phyloP scores from a whole-genome alignment of 148 eudicot genomes.

The Rhododendron williamsianum region DNA sequence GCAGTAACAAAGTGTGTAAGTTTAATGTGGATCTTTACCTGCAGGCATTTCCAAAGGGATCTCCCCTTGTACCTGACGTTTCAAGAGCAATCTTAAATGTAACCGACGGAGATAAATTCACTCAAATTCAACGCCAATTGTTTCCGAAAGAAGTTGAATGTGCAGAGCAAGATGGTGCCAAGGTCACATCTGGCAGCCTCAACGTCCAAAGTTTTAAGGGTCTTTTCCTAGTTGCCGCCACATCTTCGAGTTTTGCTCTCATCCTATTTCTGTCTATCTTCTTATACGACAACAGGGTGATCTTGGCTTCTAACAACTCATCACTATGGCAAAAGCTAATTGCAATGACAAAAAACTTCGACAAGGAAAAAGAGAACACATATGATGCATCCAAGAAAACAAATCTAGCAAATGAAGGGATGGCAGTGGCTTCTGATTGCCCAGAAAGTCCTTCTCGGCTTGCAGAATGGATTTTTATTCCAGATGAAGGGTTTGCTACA shows the following conservation, averaged over 20 bases:
- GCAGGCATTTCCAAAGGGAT: constrained; percentile 24
- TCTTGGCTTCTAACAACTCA: constrained; percentile 20
- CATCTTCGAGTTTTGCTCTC: constrained; percentile 29
- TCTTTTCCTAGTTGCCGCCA: constrained; percentile 39
- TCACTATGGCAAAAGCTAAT: constrained; percentile 23
- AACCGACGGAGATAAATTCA: constrained; percentile 14
- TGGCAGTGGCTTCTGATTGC: neutral
- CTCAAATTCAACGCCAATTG: constrained; percentile 15
- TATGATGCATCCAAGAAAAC: constrained; percentile 3
- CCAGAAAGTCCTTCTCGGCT: neutral
- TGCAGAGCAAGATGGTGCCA: constrained; percentile 14
- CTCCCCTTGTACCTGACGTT: constrained; percentile 24
- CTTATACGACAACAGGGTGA: constrained; percentile 25
- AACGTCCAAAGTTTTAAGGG: constrained; percentile 48
- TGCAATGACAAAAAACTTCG: neutral
- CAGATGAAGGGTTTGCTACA: neutral
- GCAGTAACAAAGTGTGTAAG: neutral
- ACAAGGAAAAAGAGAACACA: neutral
- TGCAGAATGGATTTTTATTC: neutral
- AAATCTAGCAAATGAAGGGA: neutral
- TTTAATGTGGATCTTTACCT: neutral
- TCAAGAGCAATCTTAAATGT: constrained; percentile 24
- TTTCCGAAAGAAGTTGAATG: constrained; percentile 18
- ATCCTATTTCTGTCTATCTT: constrained; percentile 22
- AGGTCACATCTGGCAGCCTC: constrained; percentile 28